Evolutionary conservation across 768 basidiomycete species (phyloP).

Genomic region (Boletus sensibilis): DNA sequence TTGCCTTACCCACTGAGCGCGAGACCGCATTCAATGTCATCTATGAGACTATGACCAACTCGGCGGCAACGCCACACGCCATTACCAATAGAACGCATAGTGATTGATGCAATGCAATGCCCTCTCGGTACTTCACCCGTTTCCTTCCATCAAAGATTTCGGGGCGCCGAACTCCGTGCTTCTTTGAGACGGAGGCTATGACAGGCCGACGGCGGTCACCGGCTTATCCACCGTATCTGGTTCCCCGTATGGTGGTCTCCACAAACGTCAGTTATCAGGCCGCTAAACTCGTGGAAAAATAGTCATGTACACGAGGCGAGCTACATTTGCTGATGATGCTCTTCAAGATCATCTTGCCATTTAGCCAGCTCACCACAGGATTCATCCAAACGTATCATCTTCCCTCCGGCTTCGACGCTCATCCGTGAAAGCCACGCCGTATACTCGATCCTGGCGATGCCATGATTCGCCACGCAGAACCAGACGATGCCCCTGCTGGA

Average conservation of each 20-base stretch:
- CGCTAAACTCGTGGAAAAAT: background rate
- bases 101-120: background rate
- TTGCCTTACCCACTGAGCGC: too few species aligned
- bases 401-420: constrained; percentile 30
- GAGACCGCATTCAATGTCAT: too few species aligned
- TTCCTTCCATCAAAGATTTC: background rate
- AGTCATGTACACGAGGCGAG: background rate
- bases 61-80: too few species aligned
- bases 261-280: background rate
- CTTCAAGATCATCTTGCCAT: constrained; percentile 36
- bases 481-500: constrained; percentile 51
- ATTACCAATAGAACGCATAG: background rate
- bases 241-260: background rate
- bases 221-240: background rate
- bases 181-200: too few species aligned
- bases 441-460: constrained; percentile 15
- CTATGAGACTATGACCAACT: too few species aligned
- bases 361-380: constrained; percentile 43
- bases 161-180: background rate
- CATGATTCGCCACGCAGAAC: constrained; percentile 47
- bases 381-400: constrained; percentile 52
- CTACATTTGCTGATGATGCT: constrained; percentile 8
- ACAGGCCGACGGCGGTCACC: background rate
- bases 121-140: background rate
- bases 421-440: constrained; percentile 16